phyloP scores from a whole-genome alignment of 2,329 filamentous ascomycete species.

The Chalaropsis ovoidea region DNA sequence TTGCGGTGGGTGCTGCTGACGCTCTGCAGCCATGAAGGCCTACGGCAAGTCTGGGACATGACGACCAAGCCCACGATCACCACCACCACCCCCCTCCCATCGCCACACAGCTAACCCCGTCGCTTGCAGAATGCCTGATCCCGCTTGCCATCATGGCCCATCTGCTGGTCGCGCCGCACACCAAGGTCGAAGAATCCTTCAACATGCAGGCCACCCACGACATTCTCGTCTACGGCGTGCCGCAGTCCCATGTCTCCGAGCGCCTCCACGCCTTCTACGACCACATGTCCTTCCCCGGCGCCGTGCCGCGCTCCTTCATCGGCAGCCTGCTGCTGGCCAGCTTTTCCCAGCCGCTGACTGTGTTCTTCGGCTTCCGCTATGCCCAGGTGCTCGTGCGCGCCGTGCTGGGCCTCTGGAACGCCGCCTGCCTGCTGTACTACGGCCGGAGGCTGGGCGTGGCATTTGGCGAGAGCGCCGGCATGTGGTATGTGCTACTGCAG shows the following conservation, averaged over 20 bases:
- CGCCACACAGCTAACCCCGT: conserved; percentile 25
- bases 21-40: conserved; percentile 19
- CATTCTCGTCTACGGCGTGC: conserved; percentile 70
- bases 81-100: conserved; percentile 25
- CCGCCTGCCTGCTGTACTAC: conserved; percentile 56
- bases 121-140: conserved; percentile 39
- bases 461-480: conserved; percentile 57
- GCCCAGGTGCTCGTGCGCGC: conserved; percentile 58
- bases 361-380: conserved; percentile 48
- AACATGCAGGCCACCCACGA: conserved; percentile 92
- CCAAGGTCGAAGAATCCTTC: conserved; percentile 98
- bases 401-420: conserved; percentile 70
- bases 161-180: conserved; percentile 69
- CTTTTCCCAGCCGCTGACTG: conserved; percentile 56
- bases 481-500: conserved; percentile 73
- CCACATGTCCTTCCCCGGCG: conserved; percentile 81
- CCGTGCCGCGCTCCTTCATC: conserved; percentile 82
- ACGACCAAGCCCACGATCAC: too few relatives aligned
- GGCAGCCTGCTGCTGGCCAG: conserved; percentile 69
- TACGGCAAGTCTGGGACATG: conserved; percentile 21
- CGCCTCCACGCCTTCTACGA: conserved; percentile 60
- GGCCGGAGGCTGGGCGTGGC: conserved; percentile 51
- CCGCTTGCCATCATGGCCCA: conserved; percentile 57
- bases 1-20: too few relatives aligned
- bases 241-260: conserved; percentile 42